phyloP scores from a whole-genome alignment of 306 rosid species.

The Vigna hirtella region DNA sequence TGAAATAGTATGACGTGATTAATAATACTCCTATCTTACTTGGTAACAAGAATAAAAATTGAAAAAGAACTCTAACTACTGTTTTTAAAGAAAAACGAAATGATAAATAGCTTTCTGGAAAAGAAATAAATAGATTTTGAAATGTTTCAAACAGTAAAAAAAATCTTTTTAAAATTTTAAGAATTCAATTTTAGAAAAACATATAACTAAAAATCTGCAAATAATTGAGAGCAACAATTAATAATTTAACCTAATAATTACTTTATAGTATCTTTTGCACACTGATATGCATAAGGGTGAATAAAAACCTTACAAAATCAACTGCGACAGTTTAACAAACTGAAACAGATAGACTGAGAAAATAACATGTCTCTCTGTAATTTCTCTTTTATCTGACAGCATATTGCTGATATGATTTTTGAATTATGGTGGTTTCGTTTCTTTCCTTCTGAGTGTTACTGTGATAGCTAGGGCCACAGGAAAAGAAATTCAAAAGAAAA shows the following conservation, averaged over 20 bases:
- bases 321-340: constrained; percentile 11
- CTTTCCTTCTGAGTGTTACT: constrained; percentile 36
- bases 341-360: not conserved
- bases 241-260: not conserved
- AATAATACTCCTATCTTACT: not conserved
- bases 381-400: constrained; percentile 41
- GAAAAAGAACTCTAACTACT: no score
- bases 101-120: not conserved
- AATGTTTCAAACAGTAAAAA: no score
- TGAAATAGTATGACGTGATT: not conserved
- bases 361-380: not conserved
- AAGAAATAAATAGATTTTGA: no score
- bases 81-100: no score
- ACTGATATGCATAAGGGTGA: no score
- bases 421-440: constrained; percentile 47
- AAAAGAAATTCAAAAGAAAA: constrained; percentile 40
- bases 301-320: no score
- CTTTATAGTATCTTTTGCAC: not conserved
- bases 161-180: no score
- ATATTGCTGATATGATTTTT: constrained; percentile 36
- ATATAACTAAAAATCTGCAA: not conserved
- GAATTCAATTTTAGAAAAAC: not conserved
- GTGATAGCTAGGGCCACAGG: constrained; percentile 3
- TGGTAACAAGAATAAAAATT: not conserved
- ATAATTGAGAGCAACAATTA: not conserved